Evolutionary conservation across 768 basidiomycete genomes (phyloP).

Genomic region (Collybia sp.): DNA sequence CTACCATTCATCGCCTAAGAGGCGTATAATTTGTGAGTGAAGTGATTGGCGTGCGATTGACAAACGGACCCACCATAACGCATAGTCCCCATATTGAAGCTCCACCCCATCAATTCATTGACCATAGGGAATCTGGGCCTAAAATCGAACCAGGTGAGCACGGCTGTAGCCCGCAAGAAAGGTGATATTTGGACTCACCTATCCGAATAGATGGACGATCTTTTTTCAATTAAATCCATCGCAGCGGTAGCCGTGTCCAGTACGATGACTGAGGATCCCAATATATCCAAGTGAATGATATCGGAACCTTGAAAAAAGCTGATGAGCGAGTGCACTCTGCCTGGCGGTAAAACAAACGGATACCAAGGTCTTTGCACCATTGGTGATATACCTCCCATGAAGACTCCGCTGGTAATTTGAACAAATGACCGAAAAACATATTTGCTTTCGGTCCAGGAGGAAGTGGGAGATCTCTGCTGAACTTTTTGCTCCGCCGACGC

Average conservation of each 20-base stretch:
- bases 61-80: constrained; percentile 8
- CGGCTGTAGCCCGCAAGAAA: neutral
- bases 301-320: constrained; percentile 11
- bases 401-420: constrained; percentile 3
- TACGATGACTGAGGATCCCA: constrained; percentile 15
- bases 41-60: neutral
- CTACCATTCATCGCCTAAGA: constrained; percentile 9
- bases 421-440: constrained; percentile 9
- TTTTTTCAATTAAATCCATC: constrained; percentile 17
- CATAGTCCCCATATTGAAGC: constrained; percentile 11
- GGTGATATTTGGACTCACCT: constrained; percentile 8
- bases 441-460: constrained; percentile 9
- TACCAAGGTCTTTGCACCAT: constrained; percentile 9
- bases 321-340: neutral
- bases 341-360: neutral
- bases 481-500: too few relatives aligned
- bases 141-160: neutral
- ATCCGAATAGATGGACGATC: constrained; percentile 15
- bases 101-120: constrained; percentile 18
- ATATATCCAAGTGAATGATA: constrained; percentile 16
- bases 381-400: constrained; percentile 12
- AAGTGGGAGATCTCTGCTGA: neutral
- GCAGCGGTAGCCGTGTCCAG: constrained; percentile 15
- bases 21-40: neutral
- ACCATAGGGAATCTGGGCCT: constrained; percentile 15